A percentile compares a stretch with the other conserved stretches of the same genome.
These are phyloP conservation scores for Penicillium frequentans DNA, from an alignment of 2,329 filamentous ascomycete species.

Conservation along the genomic window DNA sequence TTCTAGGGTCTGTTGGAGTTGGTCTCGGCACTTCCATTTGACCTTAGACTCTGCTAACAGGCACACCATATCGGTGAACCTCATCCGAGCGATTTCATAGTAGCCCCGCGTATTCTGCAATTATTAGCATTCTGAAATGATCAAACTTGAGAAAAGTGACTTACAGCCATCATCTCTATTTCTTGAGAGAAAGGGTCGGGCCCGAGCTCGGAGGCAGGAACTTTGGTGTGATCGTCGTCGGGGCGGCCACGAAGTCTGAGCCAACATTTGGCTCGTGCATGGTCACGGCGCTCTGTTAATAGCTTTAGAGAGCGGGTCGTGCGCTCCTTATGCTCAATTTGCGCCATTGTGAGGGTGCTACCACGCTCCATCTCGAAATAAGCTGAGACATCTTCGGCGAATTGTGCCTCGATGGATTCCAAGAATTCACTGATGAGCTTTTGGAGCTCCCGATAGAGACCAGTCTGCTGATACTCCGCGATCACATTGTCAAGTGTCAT, in stretches of 20 bases:
- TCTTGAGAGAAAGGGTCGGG: conserved; percentile 38
- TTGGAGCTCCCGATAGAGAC: conserved; percentile 35
- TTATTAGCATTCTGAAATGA: conserved; percentile 8
- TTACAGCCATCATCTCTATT: conserved; percentile 44
- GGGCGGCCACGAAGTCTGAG: conserved; percentile 12
- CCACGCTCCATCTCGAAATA: conserved; percentile 56
- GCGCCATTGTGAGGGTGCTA: conserved; percentile 57
- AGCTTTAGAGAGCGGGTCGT: conserved; percentile 10
- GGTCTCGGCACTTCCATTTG: conserved; percentile 35
- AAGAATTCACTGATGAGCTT: conserved; percentile 50
- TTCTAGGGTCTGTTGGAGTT: conserved; percentile 32
- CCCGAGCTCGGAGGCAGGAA: conserved; percentile 27
- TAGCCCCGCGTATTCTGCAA: conserved; percentile 37
- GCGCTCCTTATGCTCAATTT: conserved; percentile 21
- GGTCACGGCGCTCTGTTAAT: conserved; percentile 12
- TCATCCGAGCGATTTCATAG: conserved; percentile 40
- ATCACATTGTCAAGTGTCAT: conserved; percentile 47
- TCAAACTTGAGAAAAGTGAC: conserved; percentile 12
- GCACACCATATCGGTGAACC: conserved; percentile 41
- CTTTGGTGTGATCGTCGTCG: conserved; percentile 14
- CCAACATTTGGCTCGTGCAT: conserved; percentile 17
- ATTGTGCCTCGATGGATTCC: conserved; percentile 38
- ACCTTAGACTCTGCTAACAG: conserved; percentile 38
- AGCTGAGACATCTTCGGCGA: conserved; percentile 48
- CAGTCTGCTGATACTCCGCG: conserved; percentile 34